Evolutionary conservation across 1,284 basidiomycete genomes (phyloP).

Genomic region (Leccinum subrobustum): DNA sequence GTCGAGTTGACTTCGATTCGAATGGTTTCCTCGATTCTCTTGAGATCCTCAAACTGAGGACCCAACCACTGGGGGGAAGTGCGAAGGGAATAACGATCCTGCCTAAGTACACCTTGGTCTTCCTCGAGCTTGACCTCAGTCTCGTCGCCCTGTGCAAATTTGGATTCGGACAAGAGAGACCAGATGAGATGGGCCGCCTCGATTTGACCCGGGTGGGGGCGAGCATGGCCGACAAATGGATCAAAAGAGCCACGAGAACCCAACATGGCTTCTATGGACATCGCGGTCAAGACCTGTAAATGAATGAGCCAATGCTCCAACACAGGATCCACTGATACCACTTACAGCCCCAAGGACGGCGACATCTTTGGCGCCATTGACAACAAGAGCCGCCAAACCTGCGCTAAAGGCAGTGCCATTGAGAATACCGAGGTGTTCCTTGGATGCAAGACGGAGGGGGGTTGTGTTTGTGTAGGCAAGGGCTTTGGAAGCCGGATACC

Average conservation of each 20-base stretch:
- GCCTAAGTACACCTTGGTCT: conserved; percentile 65
- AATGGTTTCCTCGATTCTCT: conserved; percentile 61
- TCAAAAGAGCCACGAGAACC: conserved; percentile 75
- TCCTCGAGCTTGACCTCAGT: conserved; percentile 63
- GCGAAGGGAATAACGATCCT: conserved; percentile 69
- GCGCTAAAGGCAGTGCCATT: conserved; percentile 86
- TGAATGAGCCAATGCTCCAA: neutral
- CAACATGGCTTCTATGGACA: conserved; percentile 80
- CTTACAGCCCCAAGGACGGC: conserved; percentile 54
- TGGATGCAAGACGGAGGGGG: conserved; percentile 72
- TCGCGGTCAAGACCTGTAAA: conserved; percentile 72
- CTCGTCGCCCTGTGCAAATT: conserved; percentile 61
- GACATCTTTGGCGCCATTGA: conserved; percentile 74
- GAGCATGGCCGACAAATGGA: conserved; percentile 74
- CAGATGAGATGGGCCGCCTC: conserved; percentile 71
- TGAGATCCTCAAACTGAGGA: conserved; percentile 81
- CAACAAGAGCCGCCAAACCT: conserved; percentile 59
- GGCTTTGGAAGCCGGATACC: conserved; percentile 60
- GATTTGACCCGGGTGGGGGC: conserved; percentile 88
- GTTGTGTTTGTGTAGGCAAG: conserved; percentile 62
- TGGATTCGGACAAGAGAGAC: conserved; percentile 69
- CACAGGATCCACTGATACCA: neutral
- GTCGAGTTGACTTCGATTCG: conserved; percentile 83
- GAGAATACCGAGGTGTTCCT: conserved; percentile 80
- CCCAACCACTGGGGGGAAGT: conserved; percentile 85